Percentiles rank a stretch among this genome's conserved stretches.
phyloP scores from a whole-genome alignment of 257 asterid species.

The Rubia yunnanensis region DNA sequence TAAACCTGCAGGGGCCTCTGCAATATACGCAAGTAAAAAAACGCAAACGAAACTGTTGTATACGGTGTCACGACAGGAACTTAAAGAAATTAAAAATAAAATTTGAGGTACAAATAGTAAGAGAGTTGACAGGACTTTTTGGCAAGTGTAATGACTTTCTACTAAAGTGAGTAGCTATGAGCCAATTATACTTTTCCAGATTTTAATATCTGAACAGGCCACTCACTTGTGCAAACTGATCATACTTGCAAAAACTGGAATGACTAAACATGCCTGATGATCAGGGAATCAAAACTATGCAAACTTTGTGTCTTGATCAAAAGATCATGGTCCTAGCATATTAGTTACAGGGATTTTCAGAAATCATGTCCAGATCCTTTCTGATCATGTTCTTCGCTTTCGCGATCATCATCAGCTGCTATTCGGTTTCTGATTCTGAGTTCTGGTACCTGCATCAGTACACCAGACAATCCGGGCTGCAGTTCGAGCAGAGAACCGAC shows the following conservation, averaged over 20 bases:
- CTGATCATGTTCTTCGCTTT: slow-evolving; percentile 20
- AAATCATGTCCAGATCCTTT: slow-evolving; percentile 27
- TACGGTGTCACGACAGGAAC: no score
- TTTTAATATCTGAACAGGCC: neutral
- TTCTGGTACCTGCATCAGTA: slow-evolving; percentile 31
- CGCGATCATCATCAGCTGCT: slow-evolving; percentile 18
- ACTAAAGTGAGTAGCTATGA: neutral
- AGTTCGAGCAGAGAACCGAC: slow-evolving; percentile 52
- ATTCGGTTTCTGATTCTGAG: slow-evolving; percentile 21
- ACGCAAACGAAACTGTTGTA: no score
- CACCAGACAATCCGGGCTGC: slow-evolving; percentile 19
- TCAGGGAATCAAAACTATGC: neutral
- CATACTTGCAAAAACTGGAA: neutral
- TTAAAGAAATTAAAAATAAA: no score
- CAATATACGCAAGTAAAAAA: no score
- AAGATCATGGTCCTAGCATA: neutral
- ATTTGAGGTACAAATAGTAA: no score
- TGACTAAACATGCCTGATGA: neutral
- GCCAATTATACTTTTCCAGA: neutral
- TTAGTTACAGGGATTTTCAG: slow-evolving; percentile 3
- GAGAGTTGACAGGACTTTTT: neutral
- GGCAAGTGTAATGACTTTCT: neutral
- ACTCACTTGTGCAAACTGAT: neutral
- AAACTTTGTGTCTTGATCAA: neutral
- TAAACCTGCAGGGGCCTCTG: no score